phyloP scores from a whole-genome alignment of 116 monocot genomes.

The Posidonia oceanica region DNA sequence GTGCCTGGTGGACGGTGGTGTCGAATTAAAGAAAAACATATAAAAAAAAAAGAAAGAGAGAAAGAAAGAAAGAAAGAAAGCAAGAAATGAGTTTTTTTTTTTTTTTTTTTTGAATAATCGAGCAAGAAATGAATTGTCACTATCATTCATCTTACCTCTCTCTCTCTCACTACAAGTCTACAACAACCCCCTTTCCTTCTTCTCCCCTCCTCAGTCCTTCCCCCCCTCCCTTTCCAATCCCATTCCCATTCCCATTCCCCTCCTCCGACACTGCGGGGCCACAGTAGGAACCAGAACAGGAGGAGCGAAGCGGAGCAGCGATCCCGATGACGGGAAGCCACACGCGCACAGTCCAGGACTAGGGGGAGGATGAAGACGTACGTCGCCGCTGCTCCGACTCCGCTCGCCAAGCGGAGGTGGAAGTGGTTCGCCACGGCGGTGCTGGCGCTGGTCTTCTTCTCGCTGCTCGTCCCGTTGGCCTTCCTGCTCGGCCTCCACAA shows the following conservation, averaged over 20 bases:
- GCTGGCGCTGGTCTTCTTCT: slow-evolving; percentile 32
- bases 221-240: neutral
- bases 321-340: neutral
- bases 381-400: slow-evolving; percentile 10
- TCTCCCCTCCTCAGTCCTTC: neutral
- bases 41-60: too few species aligned
- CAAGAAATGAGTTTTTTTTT: too few species aligned
- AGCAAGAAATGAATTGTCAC: too few species aligned
- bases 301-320: neutral
- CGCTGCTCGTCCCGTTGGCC: slow-evolving; percentile 39
- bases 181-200: neutral
- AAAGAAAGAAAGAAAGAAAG: too few species aligned
- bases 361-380: slow-evolving; percentile 20
- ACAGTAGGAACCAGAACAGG: neutral
- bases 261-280: neutral
- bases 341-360: neutral
- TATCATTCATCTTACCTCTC: too few species aligned
- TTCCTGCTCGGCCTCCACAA: slow-evolving; percentile 41
- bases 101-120: too few species aligned
- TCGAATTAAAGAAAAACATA: too few species aligned
- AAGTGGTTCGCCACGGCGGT: slow-evolving; percentile 29
- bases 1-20: too few species aligned
- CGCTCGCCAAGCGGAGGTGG: slow-evolving; percentile 39
- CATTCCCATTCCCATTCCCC: neutral
- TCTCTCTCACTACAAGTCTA: too few species aligned